These are phyloP conservation scores for Carex sylvatica DNA, from an alignment of 202 grass and related monocot species.

Conservation along the genomic window DNA sequence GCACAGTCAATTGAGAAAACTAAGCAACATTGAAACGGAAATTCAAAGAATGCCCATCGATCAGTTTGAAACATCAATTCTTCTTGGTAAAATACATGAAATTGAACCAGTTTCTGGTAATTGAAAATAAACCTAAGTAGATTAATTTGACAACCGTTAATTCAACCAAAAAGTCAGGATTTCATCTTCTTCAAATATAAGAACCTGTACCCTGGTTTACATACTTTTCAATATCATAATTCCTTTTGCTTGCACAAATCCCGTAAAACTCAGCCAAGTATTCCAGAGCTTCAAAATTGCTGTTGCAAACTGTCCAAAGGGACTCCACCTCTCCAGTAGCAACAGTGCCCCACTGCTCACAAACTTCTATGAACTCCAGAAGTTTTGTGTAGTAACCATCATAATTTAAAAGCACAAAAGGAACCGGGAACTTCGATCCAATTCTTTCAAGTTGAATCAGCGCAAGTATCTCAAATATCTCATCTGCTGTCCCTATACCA, in stretches of 20 bases:
- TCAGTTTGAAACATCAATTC: background rate
- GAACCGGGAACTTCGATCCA: slow-evolving; percentile 50
- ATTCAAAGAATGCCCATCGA: background rate
- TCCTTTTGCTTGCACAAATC: slow-evolving; percentile 30
- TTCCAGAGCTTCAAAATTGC: slow-evolving; percentile 69
- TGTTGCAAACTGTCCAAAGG: slow-evolving; percentile 70
- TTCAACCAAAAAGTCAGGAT: background rate
- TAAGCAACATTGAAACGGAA: background rate
- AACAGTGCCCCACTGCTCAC: slow-evolving; percentile 61
- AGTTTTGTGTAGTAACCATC: slow-evolving; percentile 84
- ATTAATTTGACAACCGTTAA: background rate
- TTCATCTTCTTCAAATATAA: slow-evolving; percentile 11
- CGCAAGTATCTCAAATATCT: slow-evolving; percentile 70
- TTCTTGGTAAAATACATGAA: background rate
- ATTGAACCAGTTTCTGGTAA: slow-evolving; percentile 5
- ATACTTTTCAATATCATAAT: slow-evolving; percentile 29
- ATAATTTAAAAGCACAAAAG: slow-evolving; percentile 74
- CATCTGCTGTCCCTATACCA: slow-evolving; percentile 81
- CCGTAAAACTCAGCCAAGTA: slow-evolving; percentile 72
- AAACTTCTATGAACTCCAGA: slow-evolving; percentile 61
- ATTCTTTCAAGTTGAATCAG: slow-evolving; percentile 87
- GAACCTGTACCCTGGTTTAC: slow-evolving; percentile 28
- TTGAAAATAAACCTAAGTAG: background rate
- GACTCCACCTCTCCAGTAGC: slow-evolving; percentile 62
- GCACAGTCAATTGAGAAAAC: background rate